phyloP scores from a whole-genome alignment of 73 alveolate genomes.

The Paramecium biaurelia region DNA sequence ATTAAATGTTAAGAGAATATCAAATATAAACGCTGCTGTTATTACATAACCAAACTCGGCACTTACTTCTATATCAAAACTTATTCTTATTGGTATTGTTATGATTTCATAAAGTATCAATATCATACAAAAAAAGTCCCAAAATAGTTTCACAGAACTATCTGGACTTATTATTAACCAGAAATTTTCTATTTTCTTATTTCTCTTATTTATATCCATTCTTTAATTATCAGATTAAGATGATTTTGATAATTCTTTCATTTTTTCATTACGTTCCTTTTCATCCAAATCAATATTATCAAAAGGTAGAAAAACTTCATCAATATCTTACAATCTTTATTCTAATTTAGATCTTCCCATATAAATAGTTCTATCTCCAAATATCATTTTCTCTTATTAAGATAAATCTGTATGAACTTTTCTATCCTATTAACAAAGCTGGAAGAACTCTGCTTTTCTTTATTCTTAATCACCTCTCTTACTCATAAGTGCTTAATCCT shows the following conservation, averaged over 20 bases:
- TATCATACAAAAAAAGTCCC: conserved; percentile 34
- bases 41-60: background rate
- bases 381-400: background rate
- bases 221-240: background rate
- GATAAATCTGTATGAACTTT: background rate
- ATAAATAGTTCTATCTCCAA: background rate
- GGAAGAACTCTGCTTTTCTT: background rate
- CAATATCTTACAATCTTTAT: background rate
- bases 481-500: background rate
- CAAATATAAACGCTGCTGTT: conserved; percentile 56
- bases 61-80: background rate
- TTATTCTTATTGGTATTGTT: background rate
- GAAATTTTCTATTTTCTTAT: background rate
- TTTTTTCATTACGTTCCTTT: background rate
- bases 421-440: background rate
- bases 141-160: background rate
- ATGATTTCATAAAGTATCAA: conserved; percentile 11
- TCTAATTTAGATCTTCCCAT: background rate
- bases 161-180: conserved; percentile 33
- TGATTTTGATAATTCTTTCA: background rate
- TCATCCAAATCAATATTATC: background rate
- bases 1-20: conserved; percentile 63
- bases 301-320: background rate
- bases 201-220: background rate
- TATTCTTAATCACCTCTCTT: background rate